Conservation (phyloP, 139 green algal genomes). For the Chlorokybus atmophyticus region DNA sequence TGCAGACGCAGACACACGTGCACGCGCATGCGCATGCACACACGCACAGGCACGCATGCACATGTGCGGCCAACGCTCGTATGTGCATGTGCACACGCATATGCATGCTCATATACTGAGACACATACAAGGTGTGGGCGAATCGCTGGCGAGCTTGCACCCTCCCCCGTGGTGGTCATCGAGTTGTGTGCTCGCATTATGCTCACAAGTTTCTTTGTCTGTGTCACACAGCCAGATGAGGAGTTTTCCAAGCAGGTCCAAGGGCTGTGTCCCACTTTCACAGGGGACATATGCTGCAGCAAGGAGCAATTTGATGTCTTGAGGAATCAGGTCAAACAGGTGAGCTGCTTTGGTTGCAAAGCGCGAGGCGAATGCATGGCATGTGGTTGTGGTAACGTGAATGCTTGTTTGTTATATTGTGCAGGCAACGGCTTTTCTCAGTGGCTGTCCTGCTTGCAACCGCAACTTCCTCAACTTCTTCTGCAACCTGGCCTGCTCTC, state of each 20-base stretch:
- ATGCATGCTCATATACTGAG: not conserved
- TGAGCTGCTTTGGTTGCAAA: not conserved
- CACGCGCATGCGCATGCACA: not conserved
- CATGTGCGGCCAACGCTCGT: not conserved
- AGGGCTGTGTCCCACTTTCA: constrained; percentile 50
- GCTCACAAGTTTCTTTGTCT: not conserved
- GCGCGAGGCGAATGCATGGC: not conserved
- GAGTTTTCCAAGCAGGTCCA: constrained; percentile 13
- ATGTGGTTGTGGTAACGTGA: not conserved
- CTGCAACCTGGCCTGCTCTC: constrained; percentile 44
- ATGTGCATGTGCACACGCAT: not conserved
- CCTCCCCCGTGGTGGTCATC: not conserved
- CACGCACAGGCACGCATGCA: not conserved
- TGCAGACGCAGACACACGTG: not conserved
- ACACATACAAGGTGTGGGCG: not conserved
- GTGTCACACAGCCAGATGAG: constrained; percentile 1
- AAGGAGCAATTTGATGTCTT: constrained; percentile 60
- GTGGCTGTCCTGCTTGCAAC: constrained; percentile 74
- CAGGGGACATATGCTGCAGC: constrained; percentile 56
- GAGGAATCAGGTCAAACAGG: constrained; percentile 31
- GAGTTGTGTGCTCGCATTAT: not conserved
- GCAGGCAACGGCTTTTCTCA: constrained; percentile 51
- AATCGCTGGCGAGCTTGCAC: not conserved
- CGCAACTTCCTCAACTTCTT: constrained; percentile 86
- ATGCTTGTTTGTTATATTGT: constrained; percentile 27